phyloP scores from a whole-genome alignment of 2,329 filamentous ascomycete genomes.

The Arthrobotrys entomopaga region DNA sequence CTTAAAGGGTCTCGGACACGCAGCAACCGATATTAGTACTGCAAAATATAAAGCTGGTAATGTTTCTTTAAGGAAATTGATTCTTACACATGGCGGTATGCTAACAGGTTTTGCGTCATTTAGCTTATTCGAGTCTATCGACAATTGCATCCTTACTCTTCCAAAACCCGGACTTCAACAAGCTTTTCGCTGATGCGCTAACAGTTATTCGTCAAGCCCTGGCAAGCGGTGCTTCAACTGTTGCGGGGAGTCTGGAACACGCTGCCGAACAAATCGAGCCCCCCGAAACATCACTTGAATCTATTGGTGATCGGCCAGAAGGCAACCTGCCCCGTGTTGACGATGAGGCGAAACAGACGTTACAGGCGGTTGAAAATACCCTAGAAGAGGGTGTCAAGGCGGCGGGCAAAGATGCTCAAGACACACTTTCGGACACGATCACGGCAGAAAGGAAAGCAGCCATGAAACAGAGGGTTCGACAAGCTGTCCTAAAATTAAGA shows the following conservation, averaged over 20 bases:
- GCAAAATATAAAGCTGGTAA: constrained; percentile 77
- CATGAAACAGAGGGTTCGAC: constrained; percentile 78
- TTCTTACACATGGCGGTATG: constrained; percentile 10
- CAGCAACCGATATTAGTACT: constrained; percentile 72
- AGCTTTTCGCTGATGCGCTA: constrained; percentile 82
- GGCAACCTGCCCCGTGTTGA: constrained; percentile 65
- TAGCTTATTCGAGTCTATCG: constrained; percentile 83
- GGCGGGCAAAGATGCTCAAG: constrained; percentile 64
- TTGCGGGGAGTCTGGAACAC: constrained; percentile 79
- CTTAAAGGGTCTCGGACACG: constrained; percentile 70
- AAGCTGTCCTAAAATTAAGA: constrained; percentile 77
- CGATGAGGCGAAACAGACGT: constrained; percentile 61
- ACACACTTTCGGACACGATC: constrained; percentile 64
- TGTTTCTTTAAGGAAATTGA: constrained; percentile 55
- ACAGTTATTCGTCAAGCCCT: constrained; percentile 85
- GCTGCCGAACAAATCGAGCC: constrained; percentile 79
- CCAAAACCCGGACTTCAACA: constrained; percentile 88
- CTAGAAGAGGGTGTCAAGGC: constrained; percentile 64
- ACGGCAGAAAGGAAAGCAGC: constrained; percentile 70
- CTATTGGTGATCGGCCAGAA: constrained; percentile 65
- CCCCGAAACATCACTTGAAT: constrained; percentile 67
- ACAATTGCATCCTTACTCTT: constrained; percentile 86
- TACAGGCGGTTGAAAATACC: constrained; percentile 64
- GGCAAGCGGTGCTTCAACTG: constrained; percentile 81
- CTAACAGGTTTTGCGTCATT: not conserved